A percentile compares a stretch with the other conserved stretches of the same genome.
These are phyloP conservation scores for Westerdykella aurantiaca DNA, from an alignment of 2,329 filamentous ascomycete genomes.

Conservation along the genomic window DNA sequence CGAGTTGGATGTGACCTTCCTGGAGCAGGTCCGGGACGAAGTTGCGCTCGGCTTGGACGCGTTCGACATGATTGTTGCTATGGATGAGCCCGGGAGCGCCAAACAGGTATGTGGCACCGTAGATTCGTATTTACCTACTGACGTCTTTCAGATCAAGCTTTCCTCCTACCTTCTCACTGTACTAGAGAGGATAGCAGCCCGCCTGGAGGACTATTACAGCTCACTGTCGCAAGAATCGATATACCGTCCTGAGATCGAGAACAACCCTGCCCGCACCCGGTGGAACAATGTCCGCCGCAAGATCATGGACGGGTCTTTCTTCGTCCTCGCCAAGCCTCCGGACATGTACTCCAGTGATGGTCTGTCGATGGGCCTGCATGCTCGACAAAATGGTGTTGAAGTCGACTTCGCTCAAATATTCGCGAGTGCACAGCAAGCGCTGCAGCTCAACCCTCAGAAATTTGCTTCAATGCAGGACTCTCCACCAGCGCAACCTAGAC, in stretches of 20 bases:
- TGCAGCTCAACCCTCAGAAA: conserved; percentile 7
- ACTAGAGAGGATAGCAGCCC: conserved; percentile 49
- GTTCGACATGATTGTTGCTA: conserved; percentile 13
- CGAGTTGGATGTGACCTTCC: conserved; percentile 13
- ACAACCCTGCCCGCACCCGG: conserved; percentile 48
- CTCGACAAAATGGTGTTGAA: neutral
- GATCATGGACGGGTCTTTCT: conserved; percentile 49
- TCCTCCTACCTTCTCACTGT: conserved; percentile 45
- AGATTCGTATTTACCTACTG: neutral
- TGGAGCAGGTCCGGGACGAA: conserved; percentile 18
- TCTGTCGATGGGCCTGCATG: conserved; percentile 2
- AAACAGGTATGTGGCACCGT: conserved; percentile 7
- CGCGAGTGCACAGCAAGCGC: conserved; percentile 11
- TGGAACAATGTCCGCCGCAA: conserved; percentile 48
- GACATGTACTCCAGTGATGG: conserved; percentile 5
- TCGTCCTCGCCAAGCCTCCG: conserved; percentile 38
- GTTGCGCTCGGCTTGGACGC: conserved; percentile 15
- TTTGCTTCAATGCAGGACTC: neutral
- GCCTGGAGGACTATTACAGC: conserved; percentile 48
- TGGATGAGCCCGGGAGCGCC: conserved; percentile 11
- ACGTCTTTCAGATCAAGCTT: conserved; percentile 33
- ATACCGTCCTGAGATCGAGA: conserved; percentile 49
- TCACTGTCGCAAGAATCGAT: conserved; percentile 47
- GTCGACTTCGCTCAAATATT: conserved; percentile 16
- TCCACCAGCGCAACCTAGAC: conserved; percentile 4